Evolutionary conservation across 306 rosid species (phyloP).

Genomic region (Prunus salicina): DNA sequence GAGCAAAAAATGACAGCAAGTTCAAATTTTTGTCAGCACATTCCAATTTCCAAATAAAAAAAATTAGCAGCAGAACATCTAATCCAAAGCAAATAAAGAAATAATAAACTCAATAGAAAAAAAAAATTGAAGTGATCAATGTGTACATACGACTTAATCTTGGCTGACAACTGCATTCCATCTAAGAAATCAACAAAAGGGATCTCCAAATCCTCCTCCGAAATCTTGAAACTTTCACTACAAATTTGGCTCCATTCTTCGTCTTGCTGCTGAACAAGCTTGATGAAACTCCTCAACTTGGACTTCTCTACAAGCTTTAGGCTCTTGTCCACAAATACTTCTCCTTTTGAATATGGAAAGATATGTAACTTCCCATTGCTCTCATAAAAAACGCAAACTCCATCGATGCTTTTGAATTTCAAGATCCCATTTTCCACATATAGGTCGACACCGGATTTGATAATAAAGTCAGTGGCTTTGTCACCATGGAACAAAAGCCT

Average conservation of each 20-base stretch:
- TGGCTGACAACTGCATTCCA: slow-evolving; percentile 67
- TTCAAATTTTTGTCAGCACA: no score
- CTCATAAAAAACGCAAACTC: slow-evolving; percentile 44
- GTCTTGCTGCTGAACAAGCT: slow-evolving; percentile 79
- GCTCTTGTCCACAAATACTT: slow-evolving; percentile 38
- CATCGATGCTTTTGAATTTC: slow-evolving; percentile 68
- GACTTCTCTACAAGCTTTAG: slow-evolving; percentile 68
- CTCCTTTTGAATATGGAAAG: slow-evolving; percentile 62
- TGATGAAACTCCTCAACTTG: slow-evolving; percentile 79
- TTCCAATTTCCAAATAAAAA: neutral
- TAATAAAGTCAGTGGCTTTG: slow-evolving; percentile 45
- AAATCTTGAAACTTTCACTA: slow-evolving; percentile 38
- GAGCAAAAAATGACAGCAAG: no score
- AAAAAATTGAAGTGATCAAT: no score
- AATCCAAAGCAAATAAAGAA: no score
- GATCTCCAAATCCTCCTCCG: slow-evolving; percentile 74
- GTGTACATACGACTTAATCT: slow-evolving; percentile 68
- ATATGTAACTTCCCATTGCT: slow-evolving; percentile 27
- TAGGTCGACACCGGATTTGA: slow-evolving; percentile 57
- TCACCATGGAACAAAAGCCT: slow-evolving; percentile 63
- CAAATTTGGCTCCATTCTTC: slow-evolving; percentile 2
- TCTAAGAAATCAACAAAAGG: slow-evolving; percentile 66
- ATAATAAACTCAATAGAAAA: neutral
- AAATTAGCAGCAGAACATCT: no score
- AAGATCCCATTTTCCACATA: slow-evolving; percentile 33